Conservation (phyloP, 352 stramenopile genomes). For the Pythium brachiatum region DNA sequence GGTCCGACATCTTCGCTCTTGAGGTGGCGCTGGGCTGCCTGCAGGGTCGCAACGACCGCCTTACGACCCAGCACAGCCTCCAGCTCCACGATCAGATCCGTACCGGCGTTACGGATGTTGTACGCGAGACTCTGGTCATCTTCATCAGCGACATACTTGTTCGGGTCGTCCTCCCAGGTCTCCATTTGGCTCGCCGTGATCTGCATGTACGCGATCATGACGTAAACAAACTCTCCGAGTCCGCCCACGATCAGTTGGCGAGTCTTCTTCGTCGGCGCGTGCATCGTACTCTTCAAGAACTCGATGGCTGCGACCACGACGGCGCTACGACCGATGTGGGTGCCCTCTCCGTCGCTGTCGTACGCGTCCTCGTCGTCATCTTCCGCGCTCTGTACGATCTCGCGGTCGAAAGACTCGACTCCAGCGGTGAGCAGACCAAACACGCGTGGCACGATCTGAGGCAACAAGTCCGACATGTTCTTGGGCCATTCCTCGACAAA, state of each 20-base stretch:
- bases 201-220: conserved; percentile 85
- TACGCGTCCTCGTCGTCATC: conserved; percentile 63
- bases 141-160: conserved; percentile 85
- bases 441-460: conserved; percentile 69
- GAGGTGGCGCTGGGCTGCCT: conserved; percentile 63
- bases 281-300: conserved; percentile 66
- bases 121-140: conserved; percentile 81
- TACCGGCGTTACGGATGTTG: conserved; percentile 71
- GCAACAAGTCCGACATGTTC: conserved; percentile 70
- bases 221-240: conserved; percentile 67
- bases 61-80: conserved; percentile 65
- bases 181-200: conserved; percentile 75
- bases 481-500: conserved; percentile 84
- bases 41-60: conserved; percentile 49
- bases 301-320: conserved; percentile 73
- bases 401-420: conserved; percentile 46
- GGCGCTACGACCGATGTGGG: conserved; percentile 57
- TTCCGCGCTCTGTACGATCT: conserved; percentile 48
- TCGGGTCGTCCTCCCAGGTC: conserved; percentile 74
- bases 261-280: conserved; percentile 82
- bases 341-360: conserved; percentile 74
- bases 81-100: conserved; percentile 59
- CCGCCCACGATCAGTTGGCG: conserved; percentile 48
- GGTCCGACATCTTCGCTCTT: conserved; percentile 32
- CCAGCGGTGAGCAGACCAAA: conserved; percentile 51